Percentiles rank a stretch among this genome's conserved stretches.
Conservation (phyloP, 495 filamentous ascomycete species). For the Xylaria scruposa region DNA sequence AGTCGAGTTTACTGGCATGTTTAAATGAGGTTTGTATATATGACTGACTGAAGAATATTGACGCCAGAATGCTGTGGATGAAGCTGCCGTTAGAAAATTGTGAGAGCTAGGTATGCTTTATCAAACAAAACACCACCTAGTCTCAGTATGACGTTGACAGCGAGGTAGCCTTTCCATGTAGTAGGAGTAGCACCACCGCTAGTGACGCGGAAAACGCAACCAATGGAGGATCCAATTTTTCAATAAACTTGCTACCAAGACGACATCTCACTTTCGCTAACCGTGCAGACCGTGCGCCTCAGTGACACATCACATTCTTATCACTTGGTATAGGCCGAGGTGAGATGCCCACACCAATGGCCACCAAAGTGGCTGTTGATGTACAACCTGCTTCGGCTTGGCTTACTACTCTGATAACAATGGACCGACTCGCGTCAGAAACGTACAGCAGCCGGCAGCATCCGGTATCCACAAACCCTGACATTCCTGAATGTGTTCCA, state of each 20-base stretch:
- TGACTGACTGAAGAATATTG: slow-evolving; percentile 17
- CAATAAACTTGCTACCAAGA: slow-evolving; percentile 7
- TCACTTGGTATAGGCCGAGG: slow-evolving; percentile 12
- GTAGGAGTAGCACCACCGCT: neutral
- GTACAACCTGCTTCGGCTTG: slow-evolving; percentile 2
- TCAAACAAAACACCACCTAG: neutral
- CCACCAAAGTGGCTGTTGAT: slow-evolving; percentile 5
- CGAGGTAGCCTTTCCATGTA: slow-evolving; percentile 8
- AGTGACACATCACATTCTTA: neutral
- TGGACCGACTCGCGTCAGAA: slow-evolving; percentile 22
- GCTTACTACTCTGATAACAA: slow-evolving; percentile 23
- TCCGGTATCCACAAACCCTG: slow-evolving; percentile 19
- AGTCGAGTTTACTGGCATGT: slow-evolving; percentile 44
- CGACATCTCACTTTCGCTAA: neutral
- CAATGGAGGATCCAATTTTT: neutral
- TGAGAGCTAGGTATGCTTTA: neutral
- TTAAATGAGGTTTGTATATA: slow-evolving; percentile 22
- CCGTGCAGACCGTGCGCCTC: neutral
- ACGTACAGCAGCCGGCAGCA: slow-evolving; percentile 17
- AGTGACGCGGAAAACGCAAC: neutral
- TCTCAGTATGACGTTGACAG: neutral
- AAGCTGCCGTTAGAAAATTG: neutral
- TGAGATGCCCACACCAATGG: slow-evolving; percentile 7
- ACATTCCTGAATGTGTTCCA: neutral
- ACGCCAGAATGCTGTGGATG: neutral